A percentile compares a stretch with the other conserved stretches of the same genome.
Evolutionary conservation across 345 rosid species (phyloP).

Genomic region (Linum usitatissimum): DNA sequence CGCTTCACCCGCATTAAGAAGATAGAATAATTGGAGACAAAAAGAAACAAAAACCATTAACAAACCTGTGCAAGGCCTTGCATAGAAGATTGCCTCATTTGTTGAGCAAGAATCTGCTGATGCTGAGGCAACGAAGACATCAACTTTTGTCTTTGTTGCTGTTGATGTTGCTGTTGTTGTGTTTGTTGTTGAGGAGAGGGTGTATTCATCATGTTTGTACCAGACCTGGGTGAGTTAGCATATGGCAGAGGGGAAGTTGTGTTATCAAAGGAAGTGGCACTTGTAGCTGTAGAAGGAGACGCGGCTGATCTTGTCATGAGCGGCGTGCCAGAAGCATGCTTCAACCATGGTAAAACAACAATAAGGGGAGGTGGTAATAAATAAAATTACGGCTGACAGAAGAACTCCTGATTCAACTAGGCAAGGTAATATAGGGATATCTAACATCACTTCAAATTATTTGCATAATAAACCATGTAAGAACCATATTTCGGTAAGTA

Average conservation of each 20-base stretch:
- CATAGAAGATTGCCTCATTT: constrained; percentile 62
- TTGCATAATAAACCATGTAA: too few species aligned
- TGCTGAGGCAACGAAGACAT: constrained; percentile 62
- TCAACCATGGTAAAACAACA: constrained; percentile 14
- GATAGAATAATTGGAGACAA: not conserved
- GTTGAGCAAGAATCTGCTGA: constrained; percentile 70
- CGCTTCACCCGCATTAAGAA: too few species aligned
- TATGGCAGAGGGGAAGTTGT: constrained; percentile 76
- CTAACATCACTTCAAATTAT: too few species aligned
- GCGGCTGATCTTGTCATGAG: constrained; percentile 79
- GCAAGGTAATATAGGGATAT: too few species aligned
- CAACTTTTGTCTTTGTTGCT: constrained; percentile 63
- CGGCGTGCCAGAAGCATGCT: constrained; percentile 61
- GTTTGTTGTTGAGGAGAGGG: constrained; percentile 84
- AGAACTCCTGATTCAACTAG: too few species aligned
- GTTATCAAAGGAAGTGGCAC: constrained; percentile 53
- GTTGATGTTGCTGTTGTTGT: constrained; percentile 43
- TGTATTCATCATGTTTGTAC: constrained; percentile 56
- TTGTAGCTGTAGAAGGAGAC: constrained; percentile 57
- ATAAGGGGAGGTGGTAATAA: not conserved
- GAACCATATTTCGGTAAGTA: too few species aligned
- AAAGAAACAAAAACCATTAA: not conserved
- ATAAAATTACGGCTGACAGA: not conserved
- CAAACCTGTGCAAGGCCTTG: constrained; percentile 67
- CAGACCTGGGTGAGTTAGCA: constrained; percentile 87